A percentile compares a stretch with the other conserved stretches of the same genome.
Evolutionary conservation across 352 stramenopile genomes (phyloP).

Genomic region (Globisporangium sylvaticum): DNA sequence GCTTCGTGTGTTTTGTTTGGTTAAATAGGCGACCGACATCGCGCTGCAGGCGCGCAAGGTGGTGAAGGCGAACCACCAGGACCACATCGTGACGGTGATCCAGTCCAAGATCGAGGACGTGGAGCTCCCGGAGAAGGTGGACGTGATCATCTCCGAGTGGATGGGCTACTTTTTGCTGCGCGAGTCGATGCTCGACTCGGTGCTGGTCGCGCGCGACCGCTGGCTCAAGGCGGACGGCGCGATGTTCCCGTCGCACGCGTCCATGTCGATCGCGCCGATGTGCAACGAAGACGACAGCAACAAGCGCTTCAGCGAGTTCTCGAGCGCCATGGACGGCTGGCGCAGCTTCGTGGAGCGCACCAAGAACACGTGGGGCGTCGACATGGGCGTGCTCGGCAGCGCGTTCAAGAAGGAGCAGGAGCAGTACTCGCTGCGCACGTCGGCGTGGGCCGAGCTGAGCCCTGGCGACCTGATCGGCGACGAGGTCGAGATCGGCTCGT

Average conservation of each 20-base stretch:
- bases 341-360: conserved; percentile 89
- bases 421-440: conserved; percentile 85
- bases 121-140: conserved; percentile 95
- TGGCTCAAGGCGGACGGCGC: conserved; percentile 95
- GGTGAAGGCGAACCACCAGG: conserved; percentile 95
- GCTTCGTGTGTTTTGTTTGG: neutral
- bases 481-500: conserved; percentile 73
- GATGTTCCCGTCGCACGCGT: conserved; percentile 98
- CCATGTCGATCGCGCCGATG: conserved; percentile 97
- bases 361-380: conserved; percentile 93
- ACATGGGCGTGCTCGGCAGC: conserved; percentile 93
- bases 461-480: conserved; percentile 80
- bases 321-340: conserved; percentile 82
- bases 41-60: conserved; percentile 94
- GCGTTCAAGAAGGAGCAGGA: conserved; percentile 87
- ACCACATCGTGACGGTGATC: conserved; percentile 98
- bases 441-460: conserved; percentile 75
- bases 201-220: conserved; percentile 94
- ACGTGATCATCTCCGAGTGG: conserved; percentile 99
- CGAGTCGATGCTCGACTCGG: conserved; percentile 99
- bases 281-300: conserved; percentile 91
- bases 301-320: conserved; percentile 85
- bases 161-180: conserved; percentile 99
- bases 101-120: conserved; percentile 98
- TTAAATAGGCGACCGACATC: conserved; percentile 92